Base-by-base conservation (phyloP, 768 basidiomycete genomes). In the Dendrothele bispora region DNA sequence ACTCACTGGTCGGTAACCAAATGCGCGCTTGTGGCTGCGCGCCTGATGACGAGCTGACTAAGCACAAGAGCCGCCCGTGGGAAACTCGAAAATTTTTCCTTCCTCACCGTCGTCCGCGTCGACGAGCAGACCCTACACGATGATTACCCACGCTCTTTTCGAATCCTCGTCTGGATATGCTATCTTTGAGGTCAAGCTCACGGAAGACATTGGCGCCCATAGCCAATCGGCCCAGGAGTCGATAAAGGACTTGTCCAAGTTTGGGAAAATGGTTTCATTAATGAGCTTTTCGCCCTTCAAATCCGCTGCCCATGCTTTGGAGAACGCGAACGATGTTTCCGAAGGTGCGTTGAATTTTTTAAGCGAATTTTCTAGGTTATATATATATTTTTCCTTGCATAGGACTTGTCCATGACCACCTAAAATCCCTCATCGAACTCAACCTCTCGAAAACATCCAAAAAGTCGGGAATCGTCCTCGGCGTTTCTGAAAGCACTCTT, bases 121-220 rank as follows among this genome's bases (percentile, higher is more conserved):
- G 55, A 59, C 62, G 67, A 71, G 60, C 46, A 60, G 59, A 53
- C 45, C 55, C 48, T 50, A 55, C 58, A 63, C 61, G 51, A 81
- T 85, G 82, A 76, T 86, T 54, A 90, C 88, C 11, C 93, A 98
- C 69, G 78, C 89, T 50, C 82, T 98, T 49, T 95, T 95, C 74
- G 95, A 98, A 71, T 85, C 89, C 4, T 84, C 95, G 47, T 93
- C 93, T 22, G 95, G 95, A 43, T 95, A 95, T 78, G 92, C 91
- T 43, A 75, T 97, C 47, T 95, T 97, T 66, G 82, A 94, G 63
- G 84, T 86, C 54, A 88, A 88, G 57, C 80, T 92, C 39, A 75
- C 81, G 43, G 95, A 98, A 69, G 84, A 93, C 52, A 86, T 98
- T 62, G 95, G 86, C 18, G 75, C 89, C 40, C 83, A 85, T 61